Conservation (phyloP, 805 yeast genomes). For the Metschnikowia dekortorum region DNA sequence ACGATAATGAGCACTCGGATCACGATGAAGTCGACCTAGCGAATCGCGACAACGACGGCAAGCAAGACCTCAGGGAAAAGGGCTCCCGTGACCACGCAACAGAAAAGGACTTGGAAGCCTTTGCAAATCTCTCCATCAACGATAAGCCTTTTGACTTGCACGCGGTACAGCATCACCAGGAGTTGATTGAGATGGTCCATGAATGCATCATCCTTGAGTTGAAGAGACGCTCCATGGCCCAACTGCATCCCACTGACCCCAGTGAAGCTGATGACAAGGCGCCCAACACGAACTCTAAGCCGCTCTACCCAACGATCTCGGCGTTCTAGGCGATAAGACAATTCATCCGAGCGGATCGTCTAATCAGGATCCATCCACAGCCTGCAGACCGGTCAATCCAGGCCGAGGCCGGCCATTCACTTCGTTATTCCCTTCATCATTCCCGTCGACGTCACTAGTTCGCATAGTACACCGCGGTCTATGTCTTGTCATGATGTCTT, state of each 20-base stretch:
- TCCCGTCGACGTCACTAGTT: no score
- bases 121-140: conserved; percentile 14
- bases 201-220: conserved; percentile 23
- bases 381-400: no score
- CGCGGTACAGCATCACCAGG: conserved; percentile 33
- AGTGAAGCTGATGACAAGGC: background rate
- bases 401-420: no score
- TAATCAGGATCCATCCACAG: no score
- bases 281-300: conserved; percentile 7
- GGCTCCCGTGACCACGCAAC: no score
- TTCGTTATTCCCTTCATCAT: no score
- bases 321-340: conserved; percentile 26
- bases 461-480: no score
- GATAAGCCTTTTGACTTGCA: conserved; percentile 19
- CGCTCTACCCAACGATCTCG: conserved; percentile 38
- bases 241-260: conserved; percentile 5
- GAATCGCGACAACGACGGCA: conserved; percentile 5
- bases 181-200: conserved; percentile 32
- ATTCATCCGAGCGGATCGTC: background rate
- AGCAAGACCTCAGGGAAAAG: no score
- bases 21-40: conserved; percentile 11
- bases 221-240: conserved; percentile 5
- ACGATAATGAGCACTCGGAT: conserved; percentile 5
- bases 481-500: no score
- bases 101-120: conserved; percentile 3